Conservation (phyloP, 345 rosid species). For the Odontarrhena argentea region DNA sequence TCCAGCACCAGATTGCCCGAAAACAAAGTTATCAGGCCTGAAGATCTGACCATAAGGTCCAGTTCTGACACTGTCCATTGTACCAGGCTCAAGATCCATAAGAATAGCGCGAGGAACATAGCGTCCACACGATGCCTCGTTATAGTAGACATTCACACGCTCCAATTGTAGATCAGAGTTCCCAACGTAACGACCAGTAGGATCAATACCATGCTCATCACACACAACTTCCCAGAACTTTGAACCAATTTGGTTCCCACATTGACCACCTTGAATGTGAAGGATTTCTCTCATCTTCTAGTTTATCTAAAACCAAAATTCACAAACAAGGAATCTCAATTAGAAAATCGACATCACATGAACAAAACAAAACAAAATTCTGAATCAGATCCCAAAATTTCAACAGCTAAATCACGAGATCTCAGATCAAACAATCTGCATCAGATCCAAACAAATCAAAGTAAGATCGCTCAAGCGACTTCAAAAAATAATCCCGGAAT, state of each 20-base stretch:
- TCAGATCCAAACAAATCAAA: conserved; percentile 30
- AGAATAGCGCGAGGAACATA: conserved; percentile 75
- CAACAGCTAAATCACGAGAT: conserved; percentile 17
- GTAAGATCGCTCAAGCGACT: background rate
- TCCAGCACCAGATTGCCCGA: conserved; percentile 83
- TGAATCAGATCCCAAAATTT: conserved; percentile 18
- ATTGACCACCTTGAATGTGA: conserved; percentile 77
- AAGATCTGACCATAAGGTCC: conserved; percentile 77
- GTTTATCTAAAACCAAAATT: conserved; percentile 8
- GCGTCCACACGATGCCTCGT: conserved; percentile 78
- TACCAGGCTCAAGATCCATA: conserved; percentile 83
- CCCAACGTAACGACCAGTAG: conserved; percentile 74
- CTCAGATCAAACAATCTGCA: conserved; percentile 13
- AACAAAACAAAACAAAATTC: conserved; percentile 1
- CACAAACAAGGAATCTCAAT: conserved; percentile 24
- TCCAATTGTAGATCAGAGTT: conserved; percentile 67
- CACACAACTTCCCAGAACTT: conserved; percentile 86
- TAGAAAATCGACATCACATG: conserved; percentile 7
- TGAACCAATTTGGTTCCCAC: conserved; percentile 82
- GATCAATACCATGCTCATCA: conserved; percentile 79
- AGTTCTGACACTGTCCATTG: conserved; percentile 78
- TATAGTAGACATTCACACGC: conserved; percentile 74
- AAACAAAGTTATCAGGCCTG: conserved; percentile 74
- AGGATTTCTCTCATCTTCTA: conserved; percentile 77
- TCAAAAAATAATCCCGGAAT: background rate